These are phyloP conservation scores for Lactarius trivialis DNA, from an alignment of 768 basidiomycete genomes.

Conservation along the genomic window DNA sequence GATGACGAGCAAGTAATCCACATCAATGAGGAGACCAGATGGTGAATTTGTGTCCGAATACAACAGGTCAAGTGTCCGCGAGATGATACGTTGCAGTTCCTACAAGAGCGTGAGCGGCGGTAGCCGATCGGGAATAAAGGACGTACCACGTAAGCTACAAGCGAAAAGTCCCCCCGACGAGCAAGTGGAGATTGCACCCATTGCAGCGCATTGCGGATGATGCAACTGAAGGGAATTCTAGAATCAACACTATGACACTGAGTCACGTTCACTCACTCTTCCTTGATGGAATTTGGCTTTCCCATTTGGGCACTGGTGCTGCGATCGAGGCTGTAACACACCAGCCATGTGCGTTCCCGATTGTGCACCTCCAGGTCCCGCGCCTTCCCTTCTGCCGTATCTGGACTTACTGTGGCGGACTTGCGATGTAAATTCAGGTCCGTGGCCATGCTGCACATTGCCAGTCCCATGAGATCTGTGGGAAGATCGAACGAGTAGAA, in stretches of 20 bases:
- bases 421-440: slow-evolving; percentile 95
- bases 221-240: slow-evolving; percentile 45
- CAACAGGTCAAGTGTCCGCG: slow-evolving; percentile 82
- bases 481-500: not conserved
- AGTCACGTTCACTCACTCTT: slow-evolving; percentile 62
- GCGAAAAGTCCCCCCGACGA: slow-evolving; percentile 53
- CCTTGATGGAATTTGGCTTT: slow-evolving; percentile 86
- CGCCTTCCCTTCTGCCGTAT: slow-evolving; percentile 72
- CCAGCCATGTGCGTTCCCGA: slow-evolving; percentile 89
- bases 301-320: slow-evolving; percentile 96
- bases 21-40: slow-evolving; percentile 77
- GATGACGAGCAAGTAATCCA: slow-evolving; percentile 80
- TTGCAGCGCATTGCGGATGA: slow-evolving; percentile 72
- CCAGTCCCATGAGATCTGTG: not conserved
- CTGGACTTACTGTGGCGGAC: slow-evolving; percentile 49
- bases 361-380: slow-evolving; percentile 86
- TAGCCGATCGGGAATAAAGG: not conserved
- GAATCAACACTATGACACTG: slow-evolving; percentile 4
- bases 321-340: slow-evolving; percentile 81
- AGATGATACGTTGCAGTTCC: slow-evolving; percentile 86
- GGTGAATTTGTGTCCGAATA: slow-evolving; percentile 75
- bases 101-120: slow-evolving; percentile 28
- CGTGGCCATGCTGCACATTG: slow-evolving; percentile 70
- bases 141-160: slow-evolving; percentile 73
- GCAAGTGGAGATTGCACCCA: slow-evolving; percentile 72